Conservation (phyloP, 345 rosid genomes). For the Murraya koenigii region DNA sequence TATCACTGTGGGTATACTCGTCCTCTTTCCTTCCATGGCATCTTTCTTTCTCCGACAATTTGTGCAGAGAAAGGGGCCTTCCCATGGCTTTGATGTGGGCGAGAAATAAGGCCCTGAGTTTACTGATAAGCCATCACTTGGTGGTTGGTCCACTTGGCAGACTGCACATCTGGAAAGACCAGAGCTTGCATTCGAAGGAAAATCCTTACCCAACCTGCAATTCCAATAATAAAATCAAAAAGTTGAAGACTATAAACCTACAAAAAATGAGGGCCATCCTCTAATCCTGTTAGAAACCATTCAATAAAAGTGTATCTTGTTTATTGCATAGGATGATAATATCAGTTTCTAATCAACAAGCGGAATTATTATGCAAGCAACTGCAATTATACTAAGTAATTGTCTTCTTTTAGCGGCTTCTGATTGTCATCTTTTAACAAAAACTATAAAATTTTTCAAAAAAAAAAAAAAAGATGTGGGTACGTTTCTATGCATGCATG, state of each 20-base stretch:
- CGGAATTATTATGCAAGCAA: background rate
- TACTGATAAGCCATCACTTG: conserved; percentile 50
- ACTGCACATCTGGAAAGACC: conserved; percentile 92
- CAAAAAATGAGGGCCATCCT: background rate
- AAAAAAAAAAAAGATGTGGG: background rate
- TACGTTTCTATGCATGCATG: background rate
- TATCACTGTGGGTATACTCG: conserved; percentile 49
- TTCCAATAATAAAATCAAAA: conserved; percentile 4
- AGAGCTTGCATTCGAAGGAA: conserved; percentile 42
- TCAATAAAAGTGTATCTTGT: background rate
- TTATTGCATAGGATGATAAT: background rate
- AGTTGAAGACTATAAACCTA: background rate
- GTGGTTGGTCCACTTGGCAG: conserved; percentile 88
- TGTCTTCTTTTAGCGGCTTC: background rate
- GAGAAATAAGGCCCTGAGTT: conserved; percentile 67
- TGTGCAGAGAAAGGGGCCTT: conserved; percentile 90
- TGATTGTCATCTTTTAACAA: background rate
- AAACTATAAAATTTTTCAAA: background rate
- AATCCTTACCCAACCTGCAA: conserved; percentile 86
- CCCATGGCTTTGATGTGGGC: conserved; percentile 80
- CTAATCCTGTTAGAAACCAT: background rate
- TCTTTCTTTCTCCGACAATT: conserved; percentile 89
- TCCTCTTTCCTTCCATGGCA: conserved; percentile 98
- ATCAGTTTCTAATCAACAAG: background rate
- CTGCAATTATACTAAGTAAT: background rate